Evolutionary conservation across 805 yeast genomes (phyloP), one percentile per base, ranked within the genome.

Genomic region (Saccharomycopsis fibuligera): DNA sequence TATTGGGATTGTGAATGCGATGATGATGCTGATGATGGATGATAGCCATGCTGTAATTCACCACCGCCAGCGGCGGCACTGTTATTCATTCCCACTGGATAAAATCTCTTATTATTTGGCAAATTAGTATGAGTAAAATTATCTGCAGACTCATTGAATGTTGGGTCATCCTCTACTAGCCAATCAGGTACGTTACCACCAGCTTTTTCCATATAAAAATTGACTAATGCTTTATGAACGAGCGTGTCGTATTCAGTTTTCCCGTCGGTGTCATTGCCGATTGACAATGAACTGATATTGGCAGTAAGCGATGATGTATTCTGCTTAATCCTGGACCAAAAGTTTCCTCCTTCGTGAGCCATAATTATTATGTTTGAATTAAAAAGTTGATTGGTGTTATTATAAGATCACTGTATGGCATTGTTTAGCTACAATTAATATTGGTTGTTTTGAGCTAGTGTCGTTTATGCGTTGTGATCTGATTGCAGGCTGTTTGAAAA

Each of bases 231-330:
- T 43, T 53, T 53, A 22, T 53, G 56, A 1, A 53, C 25, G 38
- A 53, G 21, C 10, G 52, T 50, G 16, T 53, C 54, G 30, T 48
- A 16, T 36, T 41, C 46, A 14, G 45, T 35, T 17, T 53, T 48
- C 5, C 56, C 56, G 41, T 53, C 56, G n/a, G 44, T 44, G 23
- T 53, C 56, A 27, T 53, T 44, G 1, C 41, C 35, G 4, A 47
- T 23, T 5, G 53, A 45, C 8, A 49, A 25, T 23, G 24, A 35
- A 8, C 51, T 35, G 6, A 53, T 10, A 35, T 38, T 47, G 16
- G 19, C 43, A 29, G 51, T 53, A 5, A 50, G 30, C 9, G 36
- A 37, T 9, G 45, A 24, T 4, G 54, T 45, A 22, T 50, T 50
- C 41, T 53, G 41, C 31, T 49, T 45, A 27, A 52, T 31, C 29